These are phyloP conservation scores for Solanum hybrid DNA, from an alignment of 305 asterid genomes.

Conservation along the genomic window DNA sequence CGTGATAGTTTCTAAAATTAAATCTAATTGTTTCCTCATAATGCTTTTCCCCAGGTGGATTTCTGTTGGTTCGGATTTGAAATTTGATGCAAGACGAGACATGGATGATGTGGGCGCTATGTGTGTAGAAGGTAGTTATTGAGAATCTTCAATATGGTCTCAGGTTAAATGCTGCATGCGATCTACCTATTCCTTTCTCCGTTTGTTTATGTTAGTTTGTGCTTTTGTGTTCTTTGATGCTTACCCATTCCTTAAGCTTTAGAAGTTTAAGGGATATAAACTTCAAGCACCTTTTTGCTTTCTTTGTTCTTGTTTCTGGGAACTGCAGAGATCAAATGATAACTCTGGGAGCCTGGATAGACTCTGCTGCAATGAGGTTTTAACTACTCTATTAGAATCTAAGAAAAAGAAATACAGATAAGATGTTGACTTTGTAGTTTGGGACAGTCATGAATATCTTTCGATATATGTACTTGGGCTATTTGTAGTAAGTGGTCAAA, in stretches of 20 bases:
- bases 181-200: not conserved
- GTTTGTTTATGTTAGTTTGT: not conserved
- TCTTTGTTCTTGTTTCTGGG: not conserved
- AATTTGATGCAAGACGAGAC: slow-evolving; percentile 93
- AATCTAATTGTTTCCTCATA: slow-evolving; percentile 4
- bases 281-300: not conserved
- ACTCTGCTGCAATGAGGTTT: not conserved
- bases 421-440: not conserved
- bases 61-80: slow-evolving; percentile 97
- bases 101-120: slow-evolving; percentile 90
- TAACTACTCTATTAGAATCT: not conserved
- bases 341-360: not conserved
- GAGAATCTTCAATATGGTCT: not conserved
- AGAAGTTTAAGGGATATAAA: not conserved
- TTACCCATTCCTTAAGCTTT: not conserved
- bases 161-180: slow-evolving; percentile 5
- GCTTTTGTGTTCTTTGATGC: not conserved
- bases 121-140: slow-evolving; percentile 59
- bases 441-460: not conserved
- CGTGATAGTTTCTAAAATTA: not conserved
- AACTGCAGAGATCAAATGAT: not conserved
- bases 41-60: slow-evolving; percentile 72
- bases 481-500: not conserved
- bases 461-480: not conserved
- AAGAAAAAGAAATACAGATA: not conserved